These are phyloP conservation scores for Citrullus mucosospermus DNA, from an alignment of 306 rosid genomes.

Conservation along the genomic window DNA sequence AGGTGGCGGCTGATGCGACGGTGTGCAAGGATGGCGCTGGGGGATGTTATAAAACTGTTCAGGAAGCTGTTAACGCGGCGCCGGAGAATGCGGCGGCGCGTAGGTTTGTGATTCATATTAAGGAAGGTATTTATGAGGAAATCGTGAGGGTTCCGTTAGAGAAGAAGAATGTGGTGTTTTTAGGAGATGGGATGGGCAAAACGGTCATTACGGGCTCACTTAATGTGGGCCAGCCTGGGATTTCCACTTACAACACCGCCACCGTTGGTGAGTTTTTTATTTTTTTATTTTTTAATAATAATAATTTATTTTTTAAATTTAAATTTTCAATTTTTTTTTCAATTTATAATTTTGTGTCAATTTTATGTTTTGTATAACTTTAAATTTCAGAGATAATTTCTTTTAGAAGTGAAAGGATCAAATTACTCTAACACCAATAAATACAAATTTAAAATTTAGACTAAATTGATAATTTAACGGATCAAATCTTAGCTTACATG, in stretches of 20 bases:
- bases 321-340: no score
- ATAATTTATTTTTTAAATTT: not conserved
- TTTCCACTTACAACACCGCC: slow-evolving; percentile 55
- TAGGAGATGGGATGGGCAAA: slow-evolving; percentile 69
- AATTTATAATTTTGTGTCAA: no score
- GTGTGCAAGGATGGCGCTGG: slow-evolving; percentile 39
- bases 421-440: no score
- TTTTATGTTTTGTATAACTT: no score
- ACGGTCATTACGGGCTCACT: slow-evolving; percentile 59
- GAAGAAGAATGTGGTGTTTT: slow-evolving; percentile 57
- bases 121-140: slow-evolving; percentile 65
- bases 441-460: no score
- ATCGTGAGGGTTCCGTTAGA: slow-evolving; percentile 53
- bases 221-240: slow-evolving; percentile 42
- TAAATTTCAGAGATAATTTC: no score
- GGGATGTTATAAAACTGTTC: slow-evolving; percentile 42
- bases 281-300: no score
- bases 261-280: slow-evolving; percentile 43
- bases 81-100: slow-evolving; percentile 19
- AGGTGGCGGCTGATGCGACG: slow-evolving; percentile 30
- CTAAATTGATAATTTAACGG: no score
- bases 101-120: slow-evolving; percentile 52
- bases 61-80: slow-evolving; percentile 61
- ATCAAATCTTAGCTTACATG: no score
- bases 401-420: no score